Base-by-base conservation (phyloP, 2,329 filamentous ascomycete species). In the Aspergillus sp. region DNA sequence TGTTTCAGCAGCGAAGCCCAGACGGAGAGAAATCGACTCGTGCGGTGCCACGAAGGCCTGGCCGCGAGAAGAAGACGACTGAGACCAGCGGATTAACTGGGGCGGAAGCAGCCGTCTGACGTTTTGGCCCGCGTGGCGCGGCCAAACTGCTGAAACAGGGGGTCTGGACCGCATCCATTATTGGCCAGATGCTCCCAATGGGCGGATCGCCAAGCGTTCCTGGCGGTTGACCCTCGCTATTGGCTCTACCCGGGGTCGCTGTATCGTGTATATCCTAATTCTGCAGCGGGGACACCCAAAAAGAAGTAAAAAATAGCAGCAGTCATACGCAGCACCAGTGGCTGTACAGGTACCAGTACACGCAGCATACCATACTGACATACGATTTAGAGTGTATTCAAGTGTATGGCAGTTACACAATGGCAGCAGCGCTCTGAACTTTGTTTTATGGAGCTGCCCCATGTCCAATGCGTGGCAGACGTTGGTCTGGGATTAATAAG, bases 121-220 rank as follows among this genome's bases (percentile, higher is more conserved):
- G 53, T 55, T 53, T 55, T 55, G 53, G 53, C 53, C 53, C 53
- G 53, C 53, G 53, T 43, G 38, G 39, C 53, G 53, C 43, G 53
- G 53, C 28, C 30, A 19, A n/a, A 21, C 39, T 17, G 50, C 23
- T 43, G 38, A 55, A 55, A 41, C 39, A 43, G 52, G 38, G n/a
- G 39, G 23, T 28, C 52, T 50, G 47, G 21, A 41, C 52, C 52
- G 38, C 38, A 5, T 13, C 17, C 23, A n/a, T 21, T 9, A 47
- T 32, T 30, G 53, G 53, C 53, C 53, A 55, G 53, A 32, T 32
- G 53, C 47, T 17, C 47, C 13, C 47, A 28, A n/a, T 17, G 25
- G 17, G 47, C 47, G 47, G 47, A 28, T 30, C 47, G 47, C 47
- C 47, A 49, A 49, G 47, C 47, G 47, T 28, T 30, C 47, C 23